These are phyloP conservation scores for Pisolithus marmoratus DNA, from an alignment of 768 basidiomycete species.

Conservation along the genomic window DNA sequence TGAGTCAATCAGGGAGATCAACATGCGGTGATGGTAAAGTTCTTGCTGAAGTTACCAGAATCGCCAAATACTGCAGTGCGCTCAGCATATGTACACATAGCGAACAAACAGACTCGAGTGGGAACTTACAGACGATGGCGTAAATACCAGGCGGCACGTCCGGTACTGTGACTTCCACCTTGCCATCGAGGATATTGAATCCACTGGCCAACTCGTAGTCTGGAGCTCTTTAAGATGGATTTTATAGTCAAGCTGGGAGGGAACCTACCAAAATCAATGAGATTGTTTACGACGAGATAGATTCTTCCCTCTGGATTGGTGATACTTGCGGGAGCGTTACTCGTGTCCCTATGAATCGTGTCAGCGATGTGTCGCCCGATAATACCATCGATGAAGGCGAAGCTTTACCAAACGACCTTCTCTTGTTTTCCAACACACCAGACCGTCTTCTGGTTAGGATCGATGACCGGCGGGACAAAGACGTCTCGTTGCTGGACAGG, in stretches of 20 bases:
- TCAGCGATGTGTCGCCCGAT: background rate
- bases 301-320: conserved; percentile 28
- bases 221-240: conserved; percentile 9
- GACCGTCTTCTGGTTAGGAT: conserved; percentile 16
- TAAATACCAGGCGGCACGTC: conserved; percentile 26
- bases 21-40: conserved; percentile 20
- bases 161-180: conserved; percentile 22
- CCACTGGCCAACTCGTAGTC: conserved; percentile 17
- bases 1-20: background rate
- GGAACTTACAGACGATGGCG: conserved; percentile 25
- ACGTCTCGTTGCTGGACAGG: conserved; percentile 14
- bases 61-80: conserved; percentile 26
- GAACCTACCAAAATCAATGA: conserved; percentile 21
- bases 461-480: conserved; percentile 18
- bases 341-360: conserved; percentile 24
- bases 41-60: conserved; percentile 24
- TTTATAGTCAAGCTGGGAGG: background rate
- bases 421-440: conserved; percentile 18
- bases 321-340: conserved; percentile 21
- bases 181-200: conserved; percentile 27
- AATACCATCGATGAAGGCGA: background rate
- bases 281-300: conserved; percentile 18
- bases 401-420: conserved; percentile 27
- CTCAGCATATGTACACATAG: conserved; percentile 5
- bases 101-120: background rate